Evolutionary conservation across 2,329 filamentous ascomycete genomes (phyloP).

Genomic region (Epicoccum sorghinum): DNA sequence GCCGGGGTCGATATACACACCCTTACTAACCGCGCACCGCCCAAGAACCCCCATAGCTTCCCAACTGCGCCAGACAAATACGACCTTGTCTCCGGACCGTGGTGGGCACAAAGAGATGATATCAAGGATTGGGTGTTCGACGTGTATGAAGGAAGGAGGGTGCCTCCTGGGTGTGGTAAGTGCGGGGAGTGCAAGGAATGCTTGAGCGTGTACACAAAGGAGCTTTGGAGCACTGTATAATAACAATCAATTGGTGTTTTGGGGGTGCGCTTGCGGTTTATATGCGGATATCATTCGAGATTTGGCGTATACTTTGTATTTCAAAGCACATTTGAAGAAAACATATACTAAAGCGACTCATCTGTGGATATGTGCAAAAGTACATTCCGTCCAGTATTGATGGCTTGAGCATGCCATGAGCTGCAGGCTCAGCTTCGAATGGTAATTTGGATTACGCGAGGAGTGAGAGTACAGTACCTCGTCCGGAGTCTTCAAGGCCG

Average conservation of each 20-base stretch:
- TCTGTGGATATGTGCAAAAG: too few species aligned
- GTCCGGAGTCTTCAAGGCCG: too few species aligned
- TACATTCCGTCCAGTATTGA: too few species aligned
- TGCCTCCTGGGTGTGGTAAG: conserved; percentile 13
- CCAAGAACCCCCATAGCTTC: not conserved
- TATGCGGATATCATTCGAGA: too few species aligned
- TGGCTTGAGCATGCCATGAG: too few species aligned
- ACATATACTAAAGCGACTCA: too few species aligned
- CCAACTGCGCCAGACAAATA: conserved; percentile 17
- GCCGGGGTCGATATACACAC: conserved; percentile 17
- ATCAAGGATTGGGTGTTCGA: conserved; percentile 18
- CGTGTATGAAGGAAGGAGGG: conserved; percentile 11
- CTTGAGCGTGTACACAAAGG: conserved; percentile 3
- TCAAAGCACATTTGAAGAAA: too few species aligned
- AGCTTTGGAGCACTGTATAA: conserved; percentile 8
- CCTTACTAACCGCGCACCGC: conserved; percentile 7
- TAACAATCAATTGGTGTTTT: not conserved
- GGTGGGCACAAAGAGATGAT: conserved; percentile 7
- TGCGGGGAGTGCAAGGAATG: conserved; percentile 17
- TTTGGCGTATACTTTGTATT: too few species aligned
- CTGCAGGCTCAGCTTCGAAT: too few species aligned
- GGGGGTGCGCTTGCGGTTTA: too few species aligned
- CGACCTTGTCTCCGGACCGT: conserved; percentile 10
- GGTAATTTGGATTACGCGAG: too few species aligned
- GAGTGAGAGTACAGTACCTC: too few species aligned